phyloP scores from a whole-genome alignment of 768 basidiomycete species.

The Boletus pseudopeckii region DNA sequence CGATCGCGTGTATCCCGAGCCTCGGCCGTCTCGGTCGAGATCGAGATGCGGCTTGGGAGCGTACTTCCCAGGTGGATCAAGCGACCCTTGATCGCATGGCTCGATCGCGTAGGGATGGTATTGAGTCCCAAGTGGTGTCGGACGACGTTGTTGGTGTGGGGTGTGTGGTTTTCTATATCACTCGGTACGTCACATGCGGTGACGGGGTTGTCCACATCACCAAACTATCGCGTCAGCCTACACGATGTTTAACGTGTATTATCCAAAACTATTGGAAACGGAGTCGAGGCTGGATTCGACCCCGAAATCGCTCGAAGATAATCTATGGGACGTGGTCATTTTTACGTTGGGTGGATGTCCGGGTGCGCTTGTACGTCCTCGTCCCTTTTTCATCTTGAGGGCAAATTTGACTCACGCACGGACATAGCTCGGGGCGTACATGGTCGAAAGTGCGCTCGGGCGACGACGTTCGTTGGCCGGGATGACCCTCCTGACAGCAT shows the following conservation, averaged over 20 bases:
- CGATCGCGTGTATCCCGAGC: constrained; percentile 20
- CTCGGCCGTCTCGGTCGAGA: constrained; percentile 38
- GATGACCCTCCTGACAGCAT: constrained; percentile 72
- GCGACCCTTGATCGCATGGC: constrained; percentile 64
- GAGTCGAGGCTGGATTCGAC: constrained; percentile 16
- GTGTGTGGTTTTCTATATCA: constrained; percentile 70
- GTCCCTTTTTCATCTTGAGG: neutral
- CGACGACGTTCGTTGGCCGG: constrained; percentile 69
- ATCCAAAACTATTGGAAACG: constrained; percentile 82
- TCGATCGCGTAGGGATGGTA: constrained; percentile 64
- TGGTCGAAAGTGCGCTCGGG: constrained; percentile 70
- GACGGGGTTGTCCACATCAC: neutral
- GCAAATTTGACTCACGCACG: neutral
- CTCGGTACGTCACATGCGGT: constrained; percentile 50
- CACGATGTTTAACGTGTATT: constrained; percentile 91
- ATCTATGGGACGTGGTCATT: constrained; percentile 82
- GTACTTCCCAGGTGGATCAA: constrained; percentile 52
- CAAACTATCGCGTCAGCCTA: constrained; percentile 47
- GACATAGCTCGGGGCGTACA: constrained; percentile 74
- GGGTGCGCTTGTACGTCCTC: constrained; percentile 68
- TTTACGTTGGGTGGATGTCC: constrained; percentile 85
- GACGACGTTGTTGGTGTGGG: constrained; percentile 80
- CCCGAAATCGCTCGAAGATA: constrained; percentile 53
- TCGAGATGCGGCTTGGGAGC: constrained; percentile 40
- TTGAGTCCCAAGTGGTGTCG: constrained; percentile 71